Base-by-base conservation (phyloP, 805 yeast genomes). In the Saccharomycopsis olivae region DNA sequence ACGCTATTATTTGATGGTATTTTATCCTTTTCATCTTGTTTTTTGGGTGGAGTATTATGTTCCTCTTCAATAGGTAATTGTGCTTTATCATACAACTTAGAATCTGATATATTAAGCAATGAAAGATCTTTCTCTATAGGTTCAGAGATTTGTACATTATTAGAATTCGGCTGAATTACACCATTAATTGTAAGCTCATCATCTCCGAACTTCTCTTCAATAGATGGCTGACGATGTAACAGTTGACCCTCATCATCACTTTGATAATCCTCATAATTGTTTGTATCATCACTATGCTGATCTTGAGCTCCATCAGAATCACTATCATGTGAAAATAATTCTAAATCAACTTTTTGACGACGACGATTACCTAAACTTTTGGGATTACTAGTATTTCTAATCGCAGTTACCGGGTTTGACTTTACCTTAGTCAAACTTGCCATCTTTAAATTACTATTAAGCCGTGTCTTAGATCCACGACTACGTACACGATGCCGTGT, bases 361-460 rank as follows among this genome's bases (percentile, higher is more conserved):
- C 33, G 20, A 4, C 11, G 13, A 5, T 9, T 10, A 4, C n/a
- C n/a, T n/a, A 16, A 8, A 31, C 20, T 37, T 18, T 29, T 29
- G n/a, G 35, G 30, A 15, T 29, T 35, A 18, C 31, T 32, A 14
- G 11, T 31, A 17, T 24, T 29, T 20, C 33, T 35, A 17, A 40
- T 10, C 10, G 40, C 4, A n/a, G 24, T 25, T 4, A 16, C 35
- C 5, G 45, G 45, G 34, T 37, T 47, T 5, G 39, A 33, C 14
- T 25, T 23, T 13, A 41, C 45, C 21, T 41, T 41, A 24, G 31
- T 20, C 14, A 41, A 27, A 10, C 34, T 35, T 3, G 45, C 24
- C 45, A 41, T 41, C 29, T 41, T 41, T 16, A 40, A 37, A 10
- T 10, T 35, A 10, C 20, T 29, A 18, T 32, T 32, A 10, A 31